phyloP scores from a whole-genome alignment of 2,329 filamentous ascomycete genomes.

The Trichoderma brevicompactum region DNA sequence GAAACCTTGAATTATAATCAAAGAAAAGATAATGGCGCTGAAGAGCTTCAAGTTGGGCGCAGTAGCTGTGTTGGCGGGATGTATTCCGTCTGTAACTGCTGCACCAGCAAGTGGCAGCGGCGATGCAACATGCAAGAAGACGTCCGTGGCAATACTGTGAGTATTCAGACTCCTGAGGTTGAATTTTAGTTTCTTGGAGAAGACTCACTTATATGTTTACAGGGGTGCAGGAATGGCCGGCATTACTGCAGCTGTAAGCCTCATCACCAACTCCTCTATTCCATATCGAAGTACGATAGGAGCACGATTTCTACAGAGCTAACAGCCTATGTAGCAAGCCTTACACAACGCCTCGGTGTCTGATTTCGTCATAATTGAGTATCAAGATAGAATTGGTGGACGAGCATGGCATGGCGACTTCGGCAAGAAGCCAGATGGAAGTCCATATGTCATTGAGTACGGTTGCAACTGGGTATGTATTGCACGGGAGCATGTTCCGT shows the following conservation, averaged over 20 bases:
- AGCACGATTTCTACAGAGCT: not conserved
- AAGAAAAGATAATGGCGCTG: not conserved
- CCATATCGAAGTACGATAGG: too few relatives aligned
- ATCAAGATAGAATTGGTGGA: conserved; percentile 65
- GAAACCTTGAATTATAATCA: not conserved
- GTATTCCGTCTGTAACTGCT: not conserved
- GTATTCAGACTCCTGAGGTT: not conserved
- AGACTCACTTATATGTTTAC: not conserved
- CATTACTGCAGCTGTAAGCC: conserved; percentile 58
- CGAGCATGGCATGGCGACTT: conserved; percentile 63
- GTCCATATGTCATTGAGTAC: conserved; percentile 63
- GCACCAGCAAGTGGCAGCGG: not conserved
- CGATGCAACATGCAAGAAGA: conserved; percentile 36
- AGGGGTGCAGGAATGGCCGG: conserved; percentile 64
- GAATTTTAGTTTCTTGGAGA: not conserved
- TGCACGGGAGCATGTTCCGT: conserved; percentile 31
- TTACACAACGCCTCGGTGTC: conserved; percentile 62
- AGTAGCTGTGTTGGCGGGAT: not conserved
- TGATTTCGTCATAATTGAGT: conserved; percentile 69
- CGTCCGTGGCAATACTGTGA: conserved; percentile 41
- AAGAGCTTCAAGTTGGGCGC: not conserved
- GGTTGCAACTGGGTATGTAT: conserved; percentile 66
- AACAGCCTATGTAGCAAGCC: conserved; percentile 49
- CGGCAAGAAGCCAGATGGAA: conserved; percentile 53
- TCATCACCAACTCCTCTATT: not conserved